A percentile compares a stretch with the other conserved stretches of the same genome.
Evolutionary conservation across 2,329 filamentous ascomycete genomes (phyloP).

Genomic region (Parastagonospora avenae): DNA sequence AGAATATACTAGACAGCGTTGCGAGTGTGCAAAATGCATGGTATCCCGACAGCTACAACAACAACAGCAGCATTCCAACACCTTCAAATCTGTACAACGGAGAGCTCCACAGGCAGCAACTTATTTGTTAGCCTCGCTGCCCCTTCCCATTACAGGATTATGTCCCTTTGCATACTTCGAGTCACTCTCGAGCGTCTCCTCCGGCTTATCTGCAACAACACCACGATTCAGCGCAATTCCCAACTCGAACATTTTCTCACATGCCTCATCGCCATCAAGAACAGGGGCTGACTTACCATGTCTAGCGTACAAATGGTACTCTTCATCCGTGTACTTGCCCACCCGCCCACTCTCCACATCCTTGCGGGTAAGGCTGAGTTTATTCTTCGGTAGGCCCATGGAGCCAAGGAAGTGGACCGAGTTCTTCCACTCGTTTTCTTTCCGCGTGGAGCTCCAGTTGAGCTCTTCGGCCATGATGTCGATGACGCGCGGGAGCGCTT

Average conservation of each 20-base stretch:
- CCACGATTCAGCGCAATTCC: slow-evolving; percentile 28
- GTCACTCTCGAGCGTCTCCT: slow-evolving; percentile 58
- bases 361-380: slow-evolving; percentile 59
- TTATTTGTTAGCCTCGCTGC: slow-evolving; percentile 58
- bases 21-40: not conserved
- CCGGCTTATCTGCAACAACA: slow-evolving; percentile 55
- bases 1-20: no score
- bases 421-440: slow-evolving; percentile 82
- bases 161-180: slow-evolving; percentile 51
- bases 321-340: slow-evolving; percentile 53
- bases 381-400: slow-evolving; percentile 66
- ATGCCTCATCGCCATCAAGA: slow-evolving; percentile 14
- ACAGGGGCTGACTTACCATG: slow-evolving; percentile 49
- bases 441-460: slow-evolving; percentile 73
- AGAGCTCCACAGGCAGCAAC: no score
- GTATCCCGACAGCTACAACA: not conserved
- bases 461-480: slow-evolving; percentile 88
- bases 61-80: not conserved
- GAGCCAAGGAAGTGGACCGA: slow-evolving; percentile 63
- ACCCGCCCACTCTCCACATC: slow-evolving; percentile 62
- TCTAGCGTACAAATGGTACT: slow-evolving; percentile 55
- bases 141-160: slow-evolving; percentile 52
- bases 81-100: not conserved
- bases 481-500: slow-evolving; percentile 82
- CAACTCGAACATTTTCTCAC: slow-evolving; percentile 27